A percentile compares a stretch with the other conserved stretches of the same genome.
Evolutionary conservation across 805 yeast genomes (phyloP).

Genomic region (Saccharomycopsis guyanensis): DNA sequence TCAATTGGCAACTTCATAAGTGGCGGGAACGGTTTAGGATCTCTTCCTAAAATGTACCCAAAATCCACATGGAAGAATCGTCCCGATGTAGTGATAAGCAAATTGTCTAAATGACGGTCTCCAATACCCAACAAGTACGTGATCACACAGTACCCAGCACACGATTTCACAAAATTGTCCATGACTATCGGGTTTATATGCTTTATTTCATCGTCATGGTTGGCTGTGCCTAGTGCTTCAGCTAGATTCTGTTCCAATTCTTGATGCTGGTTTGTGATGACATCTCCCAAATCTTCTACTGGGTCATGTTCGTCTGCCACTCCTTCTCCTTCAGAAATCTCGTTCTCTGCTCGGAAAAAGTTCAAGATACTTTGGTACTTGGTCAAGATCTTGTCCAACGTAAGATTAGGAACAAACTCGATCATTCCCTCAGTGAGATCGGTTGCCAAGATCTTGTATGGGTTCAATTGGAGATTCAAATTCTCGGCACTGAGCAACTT

Average conservation of each 20-base stretch:
- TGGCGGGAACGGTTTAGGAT: constrained; percentile 98
- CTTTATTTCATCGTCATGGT: constrained; percentile 12
- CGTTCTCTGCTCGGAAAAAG: constrained; percentile 56
- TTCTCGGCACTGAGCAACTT: constrained; percentile 81
- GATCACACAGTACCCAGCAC: constrained; percentile 97
- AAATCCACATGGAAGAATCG: constrained; percentile 97
- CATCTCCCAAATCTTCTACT: constrained; percentile 1
- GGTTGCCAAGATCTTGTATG: constrained; percentile 85
- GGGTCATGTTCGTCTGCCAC: constrained; percentile 27
- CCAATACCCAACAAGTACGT: constrained; percentile 95
- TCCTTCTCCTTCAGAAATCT: constrained; percentile 31
- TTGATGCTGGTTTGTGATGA: background rate
- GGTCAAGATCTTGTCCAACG: constrained; percentile 70
- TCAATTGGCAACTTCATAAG: constrained; percentile 96
- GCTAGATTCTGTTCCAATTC: constrained; percentile 10
- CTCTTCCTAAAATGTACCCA: constrained; percentile 93
- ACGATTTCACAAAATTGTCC: constrained; percentile 91
- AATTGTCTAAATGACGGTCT: constrained; percentile 90
- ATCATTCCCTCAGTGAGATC: constrained; percentile 88
- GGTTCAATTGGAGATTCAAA: constrained; percentile 77
- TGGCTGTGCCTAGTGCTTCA: constrained; percentile 6
- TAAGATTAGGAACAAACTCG: constrained; percentile 89
- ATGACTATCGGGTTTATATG: constrained; percentile 56
- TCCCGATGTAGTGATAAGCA: constrained; percentile 73
- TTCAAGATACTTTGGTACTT: constrained; percentile 71